These are phyloP conservation scores for Moelleriella libera DNA, from an alignment of 2,329 filamentous ascomycete species.

Conservation along the genomic window DNA sequence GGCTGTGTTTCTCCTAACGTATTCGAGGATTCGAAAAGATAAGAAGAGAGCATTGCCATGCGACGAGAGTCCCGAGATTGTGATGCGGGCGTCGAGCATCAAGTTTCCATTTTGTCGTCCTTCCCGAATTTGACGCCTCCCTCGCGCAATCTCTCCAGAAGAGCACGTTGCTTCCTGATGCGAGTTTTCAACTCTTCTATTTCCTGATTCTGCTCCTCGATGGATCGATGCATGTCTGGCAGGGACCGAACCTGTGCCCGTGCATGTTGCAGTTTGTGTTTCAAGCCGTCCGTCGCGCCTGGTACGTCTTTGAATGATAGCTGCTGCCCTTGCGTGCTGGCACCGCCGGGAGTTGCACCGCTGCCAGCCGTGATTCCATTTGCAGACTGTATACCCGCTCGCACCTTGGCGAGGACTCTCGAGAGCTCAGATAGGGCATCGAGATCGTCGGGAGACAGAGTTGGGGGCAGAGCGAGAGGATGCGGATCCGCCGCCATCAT, in stretches of 20 bases:
- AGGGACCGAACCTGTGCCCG: constrained; percentile 49
- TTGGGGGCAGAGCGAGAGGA: constrained; percentile 39
- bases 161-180: constrained; percentile 46
- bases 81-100: constrained; percentile 4
- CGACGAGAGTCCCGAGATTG: neutral
- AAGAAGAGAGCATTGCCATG: neutral
- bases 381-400: constrained; percentile 30
- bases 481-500: constrained; percentile 20
- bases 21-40: no score
- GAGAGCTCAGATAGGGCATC: constrained; percentile 76
- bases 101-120: constrained; percentile 26
- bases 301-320: constrained; percentile 60
- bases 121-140: constrained; percentile 22
- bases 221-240: constrained; percentile 54
- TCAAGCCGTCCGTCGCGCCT: constrained; percentile 62
- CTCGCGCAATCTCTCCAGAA: constrained; percentile 39
- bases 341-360: constrained; percentile 21
- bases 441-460: constrained; percentile 68
- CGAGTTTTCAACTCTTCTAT: constrained; percentile 50
- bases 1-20: no score
- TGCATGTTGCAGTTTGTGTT: constrained; percentile 72
- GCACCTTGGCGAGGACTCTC: constrained; percentile 61
- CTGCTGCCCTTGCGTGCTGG: constrained; percentile 18
- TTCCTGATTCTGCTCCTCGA: constrained; percentile 58
- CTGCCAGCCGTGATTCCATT: constrained; percentile 23